Evolutionary conservation across 169 alveolate genomes (phyloP), one percentile per base, ranked within the genome.

Genomic region (Eimeria necatrix): DNA sequence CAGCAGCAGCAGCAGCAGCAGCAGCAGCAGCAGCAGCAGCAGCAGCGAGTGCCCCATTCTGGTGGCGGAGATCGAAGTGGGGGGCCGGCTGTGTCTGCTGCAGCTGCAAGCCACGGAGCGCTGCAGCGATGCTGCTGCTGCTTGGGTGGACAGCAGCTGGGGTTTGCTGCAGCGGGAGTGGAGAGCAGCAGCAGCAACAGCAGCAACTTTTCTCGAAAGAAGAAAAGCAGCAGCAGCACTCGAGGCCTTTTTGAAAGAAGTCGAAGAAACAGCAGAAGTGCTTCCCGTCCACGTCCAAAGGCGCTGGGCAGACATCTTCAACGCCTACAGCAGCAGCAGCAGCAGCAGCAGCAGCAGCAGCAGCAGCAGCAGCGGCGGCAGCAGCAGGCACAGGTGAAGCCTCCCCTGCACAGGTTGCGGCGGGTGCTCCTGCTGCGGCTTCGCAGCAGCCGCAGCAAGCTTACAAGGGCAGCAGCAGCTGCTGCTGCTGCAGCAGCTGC

Each of bases 121-220:
- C 76, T 64, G 76, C 76, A n/a, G 26, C 8, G 76, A 64, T 5
- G 76, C 76, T 5, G 76, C 76, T n/a, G 76, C 14, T 9, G 76
- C 76, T 14, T 64, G 76, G 76, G 76, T 64, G 5, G 76, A 64
- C 20, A 10, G 14, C 32, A 9, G 20, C 26, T 64, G 76, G 76
- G 26, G 76, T 14, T 10, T 24, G 76, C 26, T 64, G 76, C 76
- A 64, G 76, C 8, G 26, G 20, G 32, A 64, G 32, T 64, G 76
- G 76, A 9, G 76, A 9, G 76, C 64, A 9, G 26, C 76, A 14
- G 76, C 41, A 5, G 18, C 41, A 10, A 10, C 76, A 5, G 41
- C 76, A 9, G 64, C 76, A 9, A 14, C 76, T 24, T 64, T 64
- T n/a, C 26, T 64, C 5, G 76, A n/a, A 14, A 9, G 76, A 9